phyloP scores from a whole-genome alignment of 1,139 yeast species.

The Lodderomyces metapsilosis region DNA sequence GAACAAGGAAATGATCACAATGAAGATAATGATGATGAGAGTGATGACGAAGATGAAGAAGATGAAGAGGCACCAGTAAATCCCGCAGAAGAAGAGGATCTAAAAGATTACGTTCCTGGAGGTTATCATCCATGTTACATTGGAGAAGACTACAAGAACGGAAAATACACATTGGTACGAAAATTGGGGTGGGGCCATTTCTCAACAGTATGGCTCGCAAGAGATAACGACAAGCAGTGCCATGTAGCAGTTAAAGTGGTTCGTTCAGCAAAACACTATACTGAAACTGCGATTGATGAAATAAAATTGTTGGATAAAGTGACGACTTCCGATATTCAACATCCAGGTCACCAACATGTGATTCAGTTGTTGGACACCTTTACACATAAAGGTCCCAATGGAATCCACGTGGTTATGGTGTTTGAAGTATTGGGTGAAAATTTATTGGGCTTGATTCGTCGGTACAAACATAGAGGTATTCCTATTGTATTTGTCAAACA shows the following conservation, averaged over 20 bases:
- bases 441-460: constrained; percentile 64
- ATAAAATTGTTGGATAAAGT: constrained; percentile 59
- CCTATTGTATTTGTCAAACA: constrained; percentile 76
- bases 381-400: constrained; percentile 69
- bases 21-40: constrained; percentile 29
- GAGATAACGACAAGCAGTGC: constrained; percentile 50
- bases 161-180: constrained; percentile 63
- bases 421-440: constrained; percentile 88
- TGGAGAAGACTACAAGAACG: constrained; percentile 67
- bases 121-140: constrained; percentile 85
- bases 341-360: constrained; percentile 69
- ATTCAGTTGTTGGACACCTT: constrained; percentile 67
- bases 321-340: constrained; percentile 43
- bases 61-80: constrained; percentile 35
- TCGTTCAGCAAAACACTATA: constrained; percentile 69
- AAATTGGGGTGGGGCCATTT: constrained; percentile 64
- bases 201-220: constrained; percentile 53
- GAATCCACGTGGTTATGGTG: constrained; percentile 80
- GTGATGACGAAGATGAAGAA: constrained; percentile 41
- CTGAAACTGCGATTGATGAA: constrained; percentile 88
- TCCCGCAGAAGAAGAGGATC: constrained; percentile 62
- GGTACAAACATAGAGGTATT: constrained; percentile 69
- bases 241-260: constrained; percentile 88
- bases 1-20: constrained; percentile 14
- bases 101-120: constrained; percentile 71